Percentiles rank a stretch among this genome's conserved stretches.
phyloP scores from a whole-genome alignment of 176 grass and related monocot genomes.

The Oryza brachyantha region DNA sequence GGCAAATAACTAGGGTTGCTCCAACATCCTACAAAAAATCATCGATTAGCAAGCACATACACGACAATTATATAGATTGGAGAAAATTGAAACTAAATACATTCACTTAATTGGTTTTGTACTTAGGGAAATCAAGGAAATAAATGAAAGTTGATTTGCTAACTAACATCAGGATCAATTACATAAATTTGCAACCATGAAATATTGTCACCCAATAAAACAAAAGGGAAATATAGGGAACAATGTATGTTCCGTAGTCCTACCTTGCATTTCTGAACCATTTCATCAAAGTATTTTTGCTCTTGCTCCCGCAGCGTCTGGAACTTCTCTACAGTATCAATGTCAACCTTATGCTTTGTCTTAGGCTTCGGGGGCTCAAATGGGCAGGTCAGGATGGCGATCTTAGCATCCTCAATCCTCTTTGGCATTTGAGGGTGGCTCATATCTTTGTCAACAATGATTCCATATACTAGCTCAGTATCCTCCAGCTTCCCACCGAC shows the following conservation, averaged over 20 bases:
- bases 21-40: conserved; percentile 68
- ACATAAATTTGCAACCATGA: neutral
- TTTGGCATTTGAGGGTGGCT: conserved; percentile 99
- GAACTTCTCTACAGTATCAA: conserved; percentile 97
- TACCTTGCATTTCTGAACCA: conserved; percentile 99
- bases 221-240: neutral
- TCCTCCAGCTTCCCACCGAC: conserved; percentile 96
- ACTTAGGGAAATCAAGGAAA: neutral
- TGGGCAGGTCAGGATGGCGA: conserved; percentile 92
- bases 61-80: neutral
- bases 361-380: conserved; percentile 99
- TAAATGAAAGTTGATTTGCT: neutral
- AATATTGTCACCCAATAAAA: neutral
- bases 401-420: conserved; percentile 89
- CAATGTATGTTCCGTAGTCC: neutral
- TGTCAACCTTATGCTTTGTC: conserved; percentile 99
- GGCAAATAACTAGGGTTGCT: conserved; percentile 94
- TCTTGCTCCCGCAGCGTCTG: conserved; percentile 73
- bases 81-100: neutral
- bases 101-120: neutral
- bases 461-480: conserved; percentile 86
- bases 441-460: conserved; percentile 98
- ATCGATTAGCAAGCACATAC: neutral
- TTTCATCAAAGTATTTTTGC: conserved; percentile 92
- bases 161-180: neutral